phyloP scores from a whole-genome alignment of 2,329 filamentous ascomycete species.

The Arachnomyces sp. region DNA sequence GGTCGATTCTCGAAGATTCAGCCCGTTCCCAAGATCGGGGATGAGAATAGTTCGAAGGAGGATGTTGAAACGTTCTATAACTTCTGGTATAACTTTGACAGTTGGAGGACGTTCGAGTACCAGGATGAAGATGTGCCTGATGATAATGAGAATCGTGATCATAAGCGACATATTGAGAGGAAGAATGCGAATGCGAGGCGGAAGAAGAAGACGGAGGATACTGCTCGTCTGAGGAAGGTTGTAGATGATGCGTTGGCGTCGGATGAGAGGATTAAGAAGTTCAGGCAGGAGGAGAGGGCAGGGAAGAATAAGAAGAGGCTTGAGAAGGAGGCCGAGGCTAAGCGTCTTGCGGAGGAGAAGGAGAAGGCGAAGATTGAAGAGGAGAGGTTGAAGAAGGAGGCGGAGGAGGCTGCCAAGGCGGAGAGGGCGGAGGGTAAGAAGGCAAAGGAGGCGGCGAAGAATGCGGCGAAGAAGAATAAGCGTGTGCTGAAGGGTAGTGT shows the following conservation, averaged over 20 bases:
- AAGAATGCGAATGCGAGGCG: conserved; percentile 97
- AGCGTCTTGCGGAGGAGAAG: conserved; percentile 77
- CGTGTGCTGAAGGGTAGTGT: conserved; percentile 86
- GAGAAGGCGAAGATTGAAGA: conserved; percentile 75
- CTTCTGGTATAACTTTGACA: conserved; percentile 99
- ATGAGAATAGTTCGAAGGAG: conserved; percentile 75
- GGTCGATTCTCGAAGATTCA: conserved; percentile 84
- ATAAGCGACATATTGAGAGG: conserved; percentile 95
- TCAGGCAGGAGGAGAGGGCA: conserved; percentile 83
- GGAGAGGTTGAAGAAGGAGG: conserved; percentile 68
- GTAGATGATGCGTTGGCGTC: conserved; percentile 76
- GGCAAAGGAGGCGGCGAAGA: conserved; percentile 97
- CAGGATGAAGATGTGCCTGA: conserved; percentile 97
- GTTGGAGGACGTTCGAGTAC: conserved; percentile 96
- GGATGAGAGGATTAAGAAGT: conserved; percentile 96
- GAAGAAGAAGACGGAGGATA: conserved; percentile 99
- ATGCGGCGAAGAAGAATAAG: conserved; percentile 99
- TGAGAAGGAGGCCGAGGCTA: conserved; percentile 86
- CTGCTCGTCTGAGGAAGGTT: conserved; percentile 75
- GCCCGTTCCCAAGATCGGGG: conserved; percentile 78
- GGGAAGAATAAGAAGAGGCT: conserved; percentile 92
- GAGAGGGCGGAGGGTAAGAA: conserved; percentile 83
- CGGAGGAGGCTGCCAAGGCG: conserved; percentile 77
- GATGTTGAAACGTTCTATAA: conserved; percentile 96
- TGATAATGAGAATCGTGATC: conserved; percentile 97